Conservation (phyloP, 345 rosid genomes). For the Salix exigua region DNA sequence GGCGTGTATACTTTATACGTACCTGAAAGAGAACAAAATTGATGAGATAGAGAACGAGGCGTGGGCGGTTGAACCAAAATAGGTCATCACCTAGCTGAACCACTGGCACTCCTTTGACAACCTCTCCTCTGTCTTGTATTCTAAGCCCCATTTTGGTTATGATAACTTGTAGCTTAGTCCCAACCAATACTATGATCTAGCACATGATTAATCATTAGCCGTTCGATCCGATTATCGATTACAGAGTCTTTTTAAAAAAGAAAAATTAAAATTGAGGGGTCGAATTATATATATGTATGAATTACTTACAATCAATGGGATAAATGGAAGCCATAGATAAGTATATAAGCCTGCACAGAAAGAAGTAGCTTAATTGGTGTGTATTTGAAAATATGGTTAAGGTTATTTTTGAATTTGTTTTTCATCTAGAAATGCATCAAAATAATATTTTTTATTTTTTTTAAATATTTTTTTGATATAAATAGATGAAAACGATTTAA, state of each 20-base stretch:
- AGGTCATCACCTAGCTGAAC: conserved; percentile 26
- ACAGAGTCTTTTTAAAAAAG: no score
- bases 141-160: conserved; percentile 27
- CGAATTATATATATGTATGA: not conserved
- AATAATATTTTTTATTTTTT: no score
- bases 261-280: no score
- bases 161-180: conserved; percentile 26
- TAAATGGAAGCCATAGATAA: conserved; percentile 37
- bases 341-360: conserved; percentile 27
- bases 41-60: conserved; percentile 23
- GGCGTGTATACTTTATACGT: not conserved
- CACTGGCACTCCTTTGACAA: conserved; percentile 18
- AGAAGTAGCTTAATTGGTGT: not conserved
- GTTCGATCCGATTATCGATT: no score
- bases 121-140: conserved; percentile 23
- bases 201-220: no score
- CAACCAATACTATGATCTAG: conserved; percentile 26
- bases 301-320: conserved; percentile 34
- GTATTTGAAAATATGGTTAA: no score
- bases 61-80: conserved; percentile 30
- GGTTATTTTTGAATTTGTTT: no score
- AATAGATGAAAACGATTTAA: no score
- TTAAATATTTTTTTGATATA: no score
- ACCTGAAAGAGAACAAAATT: conserved; percentile 30
- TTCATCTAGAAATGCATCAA: fast-evolving